Conservation (phyloP, 2,329 filamentous ascomycete genomes). For the Penicillium psychrosexuale region DNA sequence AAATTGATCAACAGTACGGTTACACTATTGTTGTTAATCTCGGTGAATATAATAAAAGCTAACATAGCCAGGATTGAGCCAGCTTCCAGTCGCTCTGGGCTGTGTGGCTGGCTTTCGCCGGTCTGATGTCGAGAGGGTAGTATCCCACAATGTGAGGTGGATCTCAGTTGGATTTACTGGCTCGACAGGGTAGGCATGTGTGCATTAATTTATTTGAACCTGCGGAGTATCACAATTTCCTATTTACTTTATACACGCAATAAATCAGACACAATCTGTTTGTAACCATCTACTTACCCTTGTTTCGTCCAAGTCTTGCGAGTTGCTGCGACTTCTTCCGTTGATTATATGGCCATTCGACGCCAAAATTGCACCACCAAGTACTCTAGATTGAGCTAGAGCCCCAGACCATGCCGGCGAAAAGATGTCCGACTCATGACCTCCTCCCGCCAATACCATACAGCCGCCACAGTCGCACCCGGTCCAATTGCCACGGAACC, state of each 20-base stretch:
- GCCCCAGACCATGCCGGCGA: neutral
- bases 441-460: conserved; percentile 26
- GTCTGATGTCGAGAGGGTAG: conserved; percentile 13
- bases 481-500: conserved; percentile 18
- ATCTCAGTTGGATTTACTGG: neutral
- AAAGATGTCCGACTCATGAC: conserved; percentile 8
- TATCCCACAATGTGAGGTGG: conserved; percentile 4
- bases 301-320: neutral
- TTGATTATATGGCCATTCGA: neutral
- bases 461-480: conserved; percentile 17
- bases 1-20: neutral
- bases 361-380: neutral
- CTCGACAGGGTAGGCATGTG: neutral
- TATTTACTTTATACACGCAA: neutral
- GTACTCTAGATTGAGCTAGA: neutral
- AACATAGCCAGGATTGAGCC: conserved; percentile 8
- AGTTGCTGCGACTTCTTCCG: neutral
- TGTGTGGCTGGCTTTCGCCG: conserved; percentile 17
- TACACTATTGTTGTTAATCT: neutral
- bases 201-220: neutral
- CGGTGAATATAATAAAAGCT: neutral
- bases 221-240: neutral
- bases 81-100: conserved; percentile 10
- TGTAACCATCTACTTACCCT: neutral
- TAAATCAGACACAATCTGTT: neutral